Conservation (phyloP, 2,329 filamentous ascomycete genomes). For the Exophiala sp. region DNA sequence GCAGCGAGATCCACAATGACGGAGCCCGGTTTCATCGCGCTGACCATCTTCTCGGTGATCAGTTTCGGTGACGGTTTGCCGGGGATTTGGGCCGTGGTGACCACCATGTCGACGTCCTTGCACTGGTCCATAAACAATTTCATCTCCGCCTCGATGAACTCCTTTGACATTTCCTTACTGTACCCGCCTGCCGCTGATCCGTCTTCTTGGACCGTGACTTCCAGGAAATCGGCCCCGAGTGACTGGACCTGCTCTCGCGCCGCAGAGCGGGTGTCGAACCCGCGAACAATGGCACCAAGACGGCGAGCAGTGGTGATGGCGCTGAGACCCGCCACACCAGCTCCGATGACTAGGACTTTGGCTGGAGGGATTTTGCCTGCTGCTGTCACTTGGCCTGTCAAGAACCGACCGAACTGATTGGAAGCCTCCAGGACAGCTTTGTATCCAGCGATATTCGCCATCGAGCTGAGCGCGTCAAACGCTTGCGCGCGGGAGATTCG, state of each 20-base stretch:
- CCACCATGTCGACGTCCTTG: conserved; percentile 83
- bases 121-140: conserved; percentile 85
- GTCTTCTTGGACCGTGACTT: conserved; percentile 80
- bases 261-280: conserved; percentile 86
- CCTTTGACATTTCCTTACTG: conserved; percentile 90
- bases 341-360: conserved; percentile 86
- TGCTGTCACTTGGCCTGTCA: conserved; percentile 86
- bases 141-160: conserved; percentile 91
- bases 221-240: conserved; percentile 82
- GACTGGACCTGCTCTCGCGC: conserved; percentile 87
- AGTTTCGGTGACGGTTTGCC: conserved; percentile 78
- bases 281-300: conserved; percentile 83
- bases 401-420: conserved; percentile 81
- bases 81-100: conserved; percentile 88
- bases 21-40: conserved; percentile 85
- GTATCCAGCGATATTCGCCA: conserved; percentile 93
- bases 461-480: conserved; percentile 82
- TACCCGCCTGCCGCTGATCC: conserved; percentile 82
- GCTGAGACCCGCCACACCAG: conserved; percentile 82
- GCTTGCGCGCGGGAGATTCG: conserved; percentile 84
- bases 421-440: conserved; percentile 87
- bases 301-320: conserved; percentile 83
- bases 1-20: conserved; percentile 85
- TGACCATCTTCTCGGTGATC: conserved; percentile 75
- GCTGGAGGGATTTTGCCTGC: conserved; percentile 87